Evolutionary conservation across 2,329 filamentous ascomycete genomes (phyloP), one percentile per base, ranked within the genome.

Genomic region (Aspergillus tamarii): DNA sequence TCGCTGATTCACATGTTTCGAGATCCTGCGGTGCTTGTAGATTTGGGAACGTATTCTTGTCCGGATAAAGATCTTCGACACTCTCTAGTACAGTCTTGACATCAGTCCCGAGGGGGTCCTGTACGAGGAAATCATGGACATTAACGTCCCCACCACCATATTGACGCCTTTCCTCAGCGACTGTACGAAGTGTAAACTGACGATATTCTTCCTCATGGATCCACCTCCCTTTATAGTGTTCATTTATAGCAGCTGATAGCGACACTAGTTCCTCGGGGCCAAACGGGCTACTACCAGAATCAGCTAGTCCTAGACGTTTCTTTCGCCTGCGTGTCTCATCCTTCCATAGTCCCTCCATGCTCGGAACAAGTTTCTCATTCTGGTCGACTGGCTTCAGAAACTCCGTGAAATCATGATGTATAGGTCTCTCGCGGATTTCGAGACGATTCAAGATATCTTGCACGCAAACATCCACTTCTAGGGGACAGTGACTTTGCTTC

Each of bases 321-420:
- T 91, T 94, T 36, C 94, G 87, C 52, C 94, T 87, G 63, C 88
- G 88, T 0, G 90, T 92, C 77, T 98, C 95, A 70, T 97, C 93
- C 74, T 89, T 89, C 95, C 95, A 99, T 3, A 99, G 80, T 0
- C 92, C 91, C 61, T 93, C 93, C 91, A 99, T 94, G 67, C 95
- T 99, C 73, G 92, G 89, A 6, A 99, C 94, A 12, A 97, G 84
- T 73, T 96, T 97, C 73, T 94, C 83, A 67, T 92, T 88, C 0
- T 84, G 77, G 0, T 87, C 82, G 23, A 90, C 76, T 3, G 91
- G 89, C 41, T 85, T 82, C 12, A 88, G 77, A 14, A 87, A 85
- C 76, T 98, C 95, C 26, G 89, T 81, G 70, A 99, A 97, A 72
- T 94, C 89, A 73, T 97, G 92, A 74, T 99, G 95, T 9, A 97